A percentile compares a stretch with the other conserved stretches of the same genome.
Evolutionary conservation across 116 monocot species (phyloP).

Genomic region (Posidonia oceanica): DNA sequence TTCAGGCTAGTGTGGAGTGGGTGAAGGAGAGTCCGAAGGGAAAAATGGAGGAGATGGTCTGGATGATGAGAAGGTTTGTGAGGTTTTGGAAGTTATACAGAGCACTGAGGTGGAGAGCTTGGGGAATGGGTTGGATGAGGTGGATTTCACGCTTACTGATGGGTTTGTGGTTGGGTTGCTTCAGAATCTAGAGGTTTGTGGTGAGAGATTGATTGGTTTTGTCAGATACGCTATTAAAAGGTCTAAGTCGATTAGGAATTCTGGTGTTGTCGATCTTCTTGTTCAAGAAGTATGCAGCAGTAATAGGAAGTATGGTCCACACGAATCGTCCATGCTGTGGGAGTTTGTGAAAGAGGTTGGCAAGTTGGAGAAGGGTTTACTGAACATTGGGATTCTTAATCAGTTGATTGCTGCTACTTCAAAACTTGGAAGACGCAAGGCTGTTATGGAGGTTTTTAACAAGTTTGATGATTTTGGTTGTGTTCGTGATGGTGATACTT

Average conservation of each 20-base stretch:
- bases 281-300: constrained; percentile 20
- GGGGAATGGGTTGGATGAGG: no score
- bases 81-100: no score
- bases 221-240: constrained; percentile 38
- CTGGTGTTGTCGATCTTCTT: constrained; percentile 27
- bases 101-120: constrained; percentile 17
- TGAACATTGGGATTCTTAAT: constrained; percentile 50
- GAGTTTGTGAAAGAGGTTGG: constrained; percentile 63
- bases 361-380: constrained; percentile 21
- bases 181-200: constrained; percentile 15
- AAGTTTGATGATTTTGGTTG: constrained; percentile 36
- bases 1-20: no score
- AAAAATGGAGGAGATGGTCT: no score
- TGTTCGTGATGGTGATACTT: constrained; percentile 39
- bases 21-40: no score
- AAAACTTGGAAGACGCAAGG: constrained; percentile 42
- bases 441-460: constrained; percentile 58
- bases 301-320: constrained; percentile 20
- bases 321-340: constrained; percentile 57
- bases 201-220: constrained; percentile 41
- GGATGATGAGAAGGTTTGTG: no score
- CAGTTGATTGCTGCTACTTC: constrained; percentile 37
- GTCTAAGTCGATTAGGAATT: constrained; percentile 16
- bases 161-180: constrained; percentile 48
- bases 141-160: constrained; percentile 27